Evolutionary conservation across 2,329 filamentous ascomycete species (phyloP).

Genomic region (Daldinia eschscholtzii): DNA sequence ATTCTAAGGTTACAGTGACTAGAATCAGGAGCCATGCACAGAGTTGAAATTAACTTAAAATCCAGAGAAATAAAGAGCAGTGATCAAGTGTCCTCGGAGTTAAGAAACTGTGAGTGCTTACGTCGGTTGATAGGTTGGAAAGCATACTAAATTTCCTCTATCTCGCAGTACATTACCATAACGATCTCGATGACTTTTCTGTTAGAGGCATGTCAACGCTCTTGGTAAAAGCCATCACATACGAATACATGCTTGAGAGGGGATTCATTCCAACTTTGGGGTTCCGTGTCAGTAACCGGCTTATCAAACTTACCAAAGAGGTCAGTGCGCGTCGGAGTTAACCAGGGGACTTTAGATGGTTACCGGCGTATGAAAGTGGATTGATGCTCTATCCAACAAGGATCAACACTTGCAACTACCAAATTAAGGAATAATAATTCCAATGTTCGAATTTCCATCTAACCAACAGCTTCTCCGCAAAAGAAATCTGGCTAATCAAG

Average conservation of each 20-base stretch:
- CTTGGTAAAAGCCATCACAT: background rate
- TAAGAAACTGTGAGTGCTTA: background rate
- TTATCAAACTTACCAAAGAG: background rate
- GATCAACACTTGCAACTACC: slow-evolving; percentile 22
- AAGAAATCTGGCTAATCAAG: slow-evolving; percentile 4
- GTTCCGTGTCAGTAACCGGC: background rate
- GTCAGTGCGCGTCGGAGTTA: slow-evolving; percentile 21
- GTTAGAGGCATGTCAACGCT: too few species aligned
- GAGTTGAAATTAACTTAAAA: too few species aligned
- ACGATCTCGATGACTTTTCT: background rate
- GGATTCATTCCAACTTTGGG: background rate
- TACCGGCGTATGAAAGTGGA: background rate
- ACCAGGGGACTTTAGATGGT: background rate
- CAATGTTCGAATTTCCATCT: background rate
- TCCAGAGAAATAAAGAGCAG: too few species aligned
- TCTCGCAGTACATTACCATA: background rate
- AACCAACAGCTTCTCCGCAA: slow-evolving; percentile 17
- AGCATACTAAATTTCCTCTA: background rate
- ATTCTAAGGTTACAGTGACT: too few species aligned
- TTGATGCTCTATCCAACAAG: background rate
- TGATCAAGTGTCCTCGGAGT: background rate
- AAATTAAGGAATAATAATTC: slow-evolving; percentile 29
- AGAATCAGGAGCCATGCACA: too few species aligned
- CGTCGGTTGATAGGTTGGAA: background rate
- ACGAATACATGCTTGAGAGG: background rate